Base-by-base conservation (phyloP, 225 moss, liverwort and hornwort species). In the Bryum argenteum region DNA sequence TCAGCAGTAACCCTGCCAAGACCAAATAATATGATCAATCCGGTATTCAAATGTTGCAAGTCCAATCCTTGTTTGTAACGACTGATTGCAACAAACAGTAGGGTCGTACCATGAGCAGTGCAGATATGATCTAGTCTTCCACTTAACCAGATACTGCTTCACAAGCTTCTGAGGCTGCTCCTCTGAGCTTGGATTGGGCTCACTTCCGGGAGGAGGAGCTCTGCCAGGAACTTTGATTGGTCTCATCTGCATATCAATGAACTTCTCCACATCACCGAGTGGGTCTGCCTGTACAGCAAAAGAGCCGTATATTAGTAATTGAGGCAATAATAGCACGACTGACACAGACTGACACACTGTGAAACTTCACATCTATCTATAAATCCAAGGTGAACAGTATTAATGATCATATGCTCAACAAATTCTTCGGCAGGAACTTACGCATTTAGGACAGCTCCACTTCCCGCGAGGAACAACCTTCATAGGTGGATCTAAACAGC, bases 381-480 rank as follows among this genome's bases (percentile, higher is more conserved):
- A 12, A 12, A 54, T 51, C 48, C 33, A 33, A 65, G 56, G 52
- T 24, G 8, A 54, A 26, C 19, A 77, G 65, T 63, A 17, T 19
- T 11, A 54, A 38, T 45, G 38, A 54, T 43, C 42, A n/a, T 21
- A 47, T 28, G 44, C 22, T 26, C 63, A 4, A 61, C 39, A 37
- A 63, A 51, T 21, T 0, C 44, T 79, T 64, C n/a, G 70, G 55
- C 42, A 75, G 48, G 38, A 51, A 91, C 96, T 83, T 85, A 98
- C 97, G 76, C 97, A 98, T 89, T 87, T 98, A 8, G 94, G 97
- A 79, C 97, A 98, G 62, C 97, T 98, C 97, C 97, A 98, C 59
- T 91, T 94, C 52, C 97, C 97, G 61, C 90, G 89, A 12, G 97
- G 97, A 39, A 94, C 94, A 58, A 94, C 89, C 82, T 98, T 98